Conservation (phyloP, 192 early-diverging fungal species). For the Backusella parvicylindrica region DNA sequence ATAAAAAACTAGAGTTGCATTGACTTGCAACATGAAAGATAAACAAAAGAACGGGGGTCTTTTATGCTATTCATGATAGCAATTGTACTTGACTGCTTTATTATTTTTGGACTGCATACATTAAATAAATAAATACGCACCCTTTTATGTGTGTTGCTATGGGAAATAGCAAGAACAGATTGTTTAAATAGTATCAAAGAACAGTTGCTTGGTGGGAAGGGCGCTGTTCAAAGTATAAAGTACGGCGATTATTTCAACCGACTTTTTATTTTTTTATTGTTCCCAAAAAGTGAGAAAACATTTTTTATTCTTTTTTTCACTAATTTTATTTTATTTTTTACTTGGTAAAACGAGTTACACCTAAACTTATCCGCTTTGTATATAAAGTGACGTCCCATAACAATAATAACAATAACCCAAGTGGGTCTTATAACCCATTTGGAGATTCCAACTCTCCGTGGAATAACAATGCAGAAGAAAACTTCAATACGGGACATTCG, state of each 20-base stretch:
- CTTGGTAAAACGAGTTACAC: not conserved
- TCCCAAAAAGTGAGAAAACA: not conserved
- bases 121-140: not conserved
- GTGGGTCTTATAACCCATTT: constrained; percentile 2
- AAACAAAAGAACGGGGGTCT: not conserved
- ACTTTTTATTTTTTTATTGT: not conserved
- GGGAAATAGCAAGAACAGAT: not conserved
- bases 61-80: not conserved
- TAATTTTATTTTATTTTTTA: not conserved
- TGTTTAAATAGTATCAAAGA: not conserved
- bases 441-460: constrained; percentile 2
- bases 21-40: not conserved
- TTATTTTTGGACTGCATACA: not conserved
- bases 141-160: not conserved
- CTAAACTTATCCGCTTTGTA: not conserved
- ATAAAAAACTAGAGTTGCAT: not conserved
- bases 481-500: not conserved
- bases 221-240: not conserved
- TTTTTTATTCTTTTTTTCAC: not conserved
- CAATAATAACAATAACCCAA: constrained; percentile 4
- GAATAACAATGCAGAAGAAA: not conserved
- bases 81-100: not conserved
- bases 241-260: not conserved
- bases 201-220: not conserved
- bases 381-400: constrained; percentile 22